phyloP scores from a whole-genome alignment of 192 early-diverging fungal genomes.

The Powellomyces hirtus region DNA sequence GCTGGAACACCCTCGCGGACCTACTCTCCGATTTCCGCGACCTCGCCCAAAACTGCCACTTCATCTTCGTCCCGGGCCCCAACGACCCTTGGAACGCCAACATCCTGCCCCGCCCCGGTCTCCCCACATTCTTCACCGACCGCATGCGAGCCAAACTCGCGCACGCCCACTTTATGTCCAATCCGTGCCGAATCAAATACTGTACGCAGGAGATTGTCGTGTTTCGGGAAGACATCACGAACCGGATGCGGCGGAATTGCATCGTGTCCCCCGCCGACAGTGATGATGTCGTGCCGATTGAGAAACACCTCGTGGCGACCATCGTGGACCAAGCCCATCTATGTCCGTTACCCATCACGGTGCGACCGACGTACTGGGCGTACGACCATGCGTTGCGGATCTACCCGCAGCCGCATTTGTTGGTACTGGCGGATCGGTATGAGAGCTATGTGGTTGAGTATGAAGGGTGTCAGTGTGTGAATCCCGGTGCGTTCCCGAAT shows the following conservation, averaged over 20 bases:
- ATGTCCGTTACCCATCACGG: constrained; percentile 71
- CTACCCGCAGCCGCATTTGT: constrained; percentile 83
- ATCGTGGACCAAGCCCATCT: constrained; percentile 84
- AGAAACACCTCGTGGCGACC: constrained; percentile 68
- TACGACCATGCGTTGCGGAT: constrained; percentile 81
- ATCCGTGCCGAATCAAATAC: constrained; percentile 88
- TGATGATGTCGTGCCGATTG: not conserved
- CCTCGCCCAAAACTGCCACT: constrained; percentile 59
- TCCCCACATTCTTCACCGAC: constrained; percentile 70
- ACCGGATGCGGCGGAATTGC: constrained; percentile 71
- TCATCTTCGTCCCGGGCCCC: constrained; percentile 88
- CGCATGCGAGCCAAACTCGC: constrained; percentile 58
- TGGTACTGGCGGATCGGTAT: constrained; percentile 83
- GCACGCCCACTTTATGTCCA: constrained; percentile 68
- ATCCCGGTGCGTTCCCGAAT: constrained; percentile 72
- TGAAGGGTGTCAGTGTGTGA: constrained; percentile 73
- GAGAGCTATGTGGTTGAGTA: constrained; percentile 77
- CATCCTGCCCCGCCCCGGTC: constrained; percentile 69
- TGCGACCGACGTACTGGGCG: constrained; percentile 77
- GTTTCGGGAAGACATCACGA: constrained; percentile 82
- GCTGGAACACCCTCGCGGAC: constrained; percentile 59
- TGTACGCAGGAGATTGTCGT: constrained; percentile 90
- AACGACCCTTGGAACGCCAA: constrained; percentile 78
- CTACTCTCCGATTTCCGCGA: constrained; percentile 64
- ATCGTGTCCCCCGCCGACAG: constrained; percentile 40